Base-by-base conservation (phyloP, 768 basidiomycete genomes). In the Naganishia randhawae region DNA sequence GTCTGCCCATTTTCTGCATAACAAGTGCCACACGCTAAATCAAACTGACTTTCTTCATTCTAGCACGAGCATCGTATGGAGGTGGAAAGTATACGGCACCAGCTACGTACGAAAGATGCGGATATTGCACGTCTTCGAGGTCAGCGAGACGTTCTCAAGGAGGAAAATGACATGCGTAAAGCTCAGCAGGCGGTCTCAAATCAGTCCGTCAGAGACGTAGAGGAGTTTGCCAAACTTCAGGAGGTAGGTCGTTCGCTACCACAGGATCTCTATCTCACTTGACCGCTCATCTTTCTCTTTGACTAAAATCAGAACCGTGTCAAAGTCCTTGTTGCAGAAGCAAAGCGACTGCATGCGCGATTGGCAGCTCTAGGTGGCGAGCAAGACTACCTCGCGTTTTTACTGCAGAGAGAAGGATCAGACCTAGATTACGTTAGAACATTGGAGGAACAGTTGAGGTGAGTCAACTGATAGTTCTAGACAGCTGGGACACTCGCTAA, bases 361-460 rank as follows among this genome's bases (percentile, higher is more conserved):
- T 81, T 94, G n/a, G 92, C 90, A 22, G 90, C 91, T 0, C 81
- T 86, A 31, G 82, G 85, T 1, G 86, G 88, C 7, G 84, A 89
- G 27, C 85, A 86, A 69, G 88, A 91, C 55, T 82, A 92, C 37
- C 83, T 93, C 78, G 80, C 81, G 5, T 91, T 91, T 77, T 84
- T 94, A 71, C 81, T 87, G 82, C 82, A 51, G 85, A 84, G 22
- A 82, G 84, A 45, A 50, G 80, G 78, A 0, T 74, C 75, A 32
- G 77, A 78, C 55, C 74, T 73, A 31, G 78, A 78, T 29, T 81
- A 81, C 66, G 74, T 83, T 6, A 85, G 86, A 19, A 84, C 86
- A 31, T 69, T 92, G 45, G 86, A 85, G 75, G 80, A 74, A 22
- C 84, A 84, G 65, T 80, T 89, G 22, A 77, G 75, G 89, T 91